Evolutionary conservation across 2,329 filamentous ascomycete genomes (phyloP), one percentile per base, ranked within the genome.

Genomic region (Colletotrichum sp.): DNA sequence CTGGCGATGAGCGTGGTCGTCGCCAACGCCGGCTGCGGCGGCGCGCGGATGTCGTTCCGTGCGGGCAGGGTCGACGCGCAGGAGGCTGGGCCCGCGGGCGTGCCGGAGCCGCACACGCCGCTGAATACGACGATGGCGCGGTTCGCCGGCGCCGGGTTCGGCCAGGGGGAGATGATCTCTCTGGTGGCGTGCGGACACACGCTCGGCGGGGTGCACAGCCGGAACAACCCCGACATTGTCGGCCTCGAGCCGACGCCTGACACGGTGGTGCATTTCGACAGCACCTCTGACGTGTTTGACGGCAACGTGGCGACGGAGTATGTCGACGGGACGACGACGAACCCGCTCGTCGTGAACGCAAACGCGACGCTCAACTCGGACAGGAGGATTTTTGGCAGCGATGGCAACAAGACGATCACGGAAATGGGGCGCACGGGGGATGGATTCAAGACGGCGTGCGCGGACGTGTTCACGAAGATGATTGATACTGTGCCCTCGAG

Each of bases 331-430:
- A 74, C 77, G 26, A 78, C 79, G 24, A 62, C 78, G 65, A 80
- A 80, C 36, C 79, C 79, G 1, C 76, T 80, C 2, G 79, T 79
- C 1, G 76, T 79, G 30, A 79, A 78, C n/a, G 67, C 68, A 62
- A 81, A 81, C 52, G 76, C 76, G 63, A 79, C 78, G 10, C 76
- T 79, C 4, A 76, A 75, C 44, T 81, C 79, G 10, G 79, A 79
- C 63, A 75, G 62, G 30, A 71, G 79, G 44, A 80, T 81, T 52
- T 81, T 81, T 34, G 70, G 68, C 15, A 75, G 76, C 10, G 79
- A 81, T 62, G 80, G 80, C 2, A 88, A 88, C 79, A 82, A 81
- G 26, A 88, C 87, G 1, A 86, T 89, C 62, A 80, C 78, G 26
- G 80, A 82, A 2, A 80, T 89, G 79, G 82, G 83, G 5, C 80